Percentiles rank a stretch among this genome's conserved stretches.
These are phyloP conservation scores for Thelonectria discophora DNA, from an alignment of 2,329 filamentous ascomycete genomes.

Conservation along the genomic window DNA sequence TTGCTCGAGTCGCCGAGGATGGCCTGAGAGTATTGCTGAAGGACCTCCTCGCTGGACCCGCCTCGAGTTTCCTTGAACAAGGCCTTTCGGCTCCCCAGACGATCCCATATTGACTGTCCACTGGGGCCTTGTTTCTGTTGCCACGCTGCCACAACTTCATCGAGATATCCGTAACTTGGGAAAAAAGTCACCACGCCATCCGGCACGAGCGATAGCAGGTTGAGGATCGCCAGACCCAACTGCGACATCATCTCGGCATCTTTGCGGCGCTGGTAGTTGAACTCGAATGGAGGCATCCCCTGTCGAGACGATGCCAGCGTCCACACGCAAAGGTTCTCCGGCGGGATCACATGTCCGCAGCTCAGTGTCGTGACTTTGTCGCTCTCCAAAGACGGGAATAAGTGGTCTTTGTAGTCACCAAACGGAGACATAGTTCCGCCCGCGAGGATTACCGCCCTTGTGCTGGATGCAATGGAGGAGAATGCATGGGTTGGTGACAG, in stretches of 20 bases:
- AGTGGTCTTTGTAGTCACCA: conserved; percentile 84
- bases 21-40: conserved; percentile 76
- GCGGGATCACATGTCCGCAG: conserved; percentile 93
- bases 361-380: conserved; percentile 80
- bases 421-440: conserved; percentile 99
- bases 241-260: conserved; percentile 75
- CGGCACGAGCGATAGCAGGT: conserved; percentile 77
- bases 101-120: conserved; percentile 64
- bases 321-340: conserved; percentile 81
- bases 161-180: conserved; percentile 91
- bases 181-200: conserved; percentile 96
- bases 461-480: conserved; percentile 83
- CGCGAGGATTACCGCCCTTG: conserved; percentile 87
- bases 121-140: conserved; percentile 48
- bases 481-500: conserved; percentile 94
- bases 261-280: conserved; percentile 82
- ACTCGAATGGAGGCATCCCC: conserved; percentile 72
- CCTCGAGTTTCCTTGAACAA: conserved; percentile 68
- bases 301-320: conserved; percentile 64
- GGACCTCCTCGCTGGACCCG: conserved; percentile 71
- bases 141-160: conserved; percentile 75
- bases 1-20: conserved; percentile 61
- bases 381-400: conserved; percentile 78
- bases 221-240: conserved; percentile 77
- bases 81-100: conserved; percentile 66